Percentiles rank a stretch among this genome's conserved stretches.
Conservation (phyloP, 371 early-diverging fungal species). For the Polyrhizophydium stewartii region DNA sequence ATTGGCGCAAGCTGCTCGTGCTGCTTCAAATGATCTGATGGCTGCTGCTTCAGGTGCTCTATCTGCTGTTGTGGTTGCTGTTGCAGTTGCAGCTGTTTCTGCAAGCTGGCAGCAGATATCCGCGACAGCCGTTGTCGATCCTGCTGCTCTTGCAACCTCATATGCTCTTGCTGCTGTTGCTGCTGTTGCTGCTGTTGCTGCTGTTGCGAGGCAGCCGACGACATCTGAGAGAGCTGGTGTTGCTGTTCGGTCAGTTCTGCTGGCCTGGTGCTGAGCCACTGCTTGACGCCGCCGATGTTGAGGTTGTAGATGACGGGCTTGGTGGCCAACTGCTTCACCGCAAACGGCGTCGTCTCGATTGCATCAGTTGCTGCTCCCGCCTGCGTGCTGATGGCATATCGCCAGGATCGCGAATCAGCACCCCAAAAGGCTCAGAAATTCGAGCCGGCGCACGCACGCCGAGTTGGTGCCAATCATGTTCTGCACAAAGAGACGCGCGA, state of each 20-base stretch:
- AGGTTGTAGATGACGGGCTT: constrained; percentile 13
- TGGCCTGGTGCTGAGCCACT: no score
- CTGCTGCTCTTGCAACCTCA: background rate
- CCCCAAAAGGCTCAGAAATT: background rate
- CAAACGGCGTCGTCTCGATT: constrained; percentile 32
- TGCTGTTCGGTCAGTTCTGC: no score
- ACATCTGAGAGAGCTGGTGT: background rate
- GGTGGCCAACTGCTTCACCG: constrained; percentile 22
- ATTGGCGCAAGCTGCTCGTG: no score
- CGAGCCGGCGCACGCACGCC: constrained; percentile 5
- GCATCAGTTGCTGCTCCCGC: constrained; percentile 8
- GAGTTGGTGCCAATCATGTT: constrained; percentile 76
- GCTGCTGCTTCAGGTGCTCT: no score
- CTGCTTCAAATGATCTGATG: no score
- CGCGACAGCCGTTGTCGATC: background rate
- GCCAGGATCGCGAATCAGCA: background rate
- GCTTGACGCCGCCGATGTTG: constrained; percentile 39
- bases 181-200: background rate
- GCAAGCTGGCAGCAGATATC: no score
- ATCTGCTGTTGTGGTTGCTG: no score
- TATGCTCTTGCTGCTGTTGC: background rate
- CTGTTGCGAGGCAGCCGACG: background rate
- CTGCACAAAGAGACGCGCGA: constrained; percentile 70
- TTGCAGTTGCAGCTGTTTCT: no score
- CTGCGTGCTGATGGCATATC: background rate